Evolutionary conservation across 257 asterid species (phyloP).

Genomic region (Verbascum thapsus): DNA sequence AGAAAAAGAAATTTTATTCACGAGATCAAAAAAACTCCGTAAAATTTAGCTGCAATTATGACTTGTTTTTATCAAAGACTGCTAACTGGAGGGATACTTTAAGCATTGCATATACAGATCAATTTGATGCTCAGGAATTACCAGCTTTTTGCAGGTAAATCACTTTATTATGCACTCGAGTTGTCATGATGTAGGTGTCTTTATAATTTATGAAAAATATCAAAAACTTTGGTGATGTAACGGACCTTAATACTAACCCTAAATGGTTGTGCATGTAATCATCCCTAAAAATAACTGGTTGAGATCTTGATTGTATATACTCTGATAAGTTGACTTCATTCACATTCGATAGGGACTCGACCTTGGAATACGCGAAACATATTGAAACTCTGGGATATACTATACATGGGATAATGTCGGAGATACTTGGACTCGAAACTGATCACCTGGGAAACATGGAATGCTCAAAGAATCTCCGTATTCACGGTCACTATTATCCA

Average conservation of each 20-base stretch:
- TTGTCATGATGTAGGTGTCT: too few species aligned
- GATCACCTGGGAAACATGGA: conserved; percentile 38
- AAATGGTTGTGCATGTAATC: too few species aligned
- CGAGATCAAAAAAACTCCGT: conserved; percentile 47
- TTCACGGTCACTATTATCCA: conserved; percentile 43
- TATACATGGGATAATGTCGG: conserved; percentile 29
- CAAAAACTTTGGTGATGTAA: too few species aligned
- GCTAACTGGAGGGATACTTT: conserved; percentile 69
- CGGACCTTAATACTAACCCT: too few species aligned
- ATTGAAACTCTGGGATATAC: conserved; percentile 24
- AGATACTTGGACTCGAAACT: conserved; percentile 31
- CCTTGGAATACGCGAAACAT: conserved; percentile 34
- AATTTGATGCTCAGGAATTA: conserved; percentile 35
- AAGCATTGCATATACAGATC: conserved; percentile 34
- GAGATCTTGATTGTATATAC: too few species aligned
- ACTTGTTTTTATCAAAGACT: conserved; percentile 38
- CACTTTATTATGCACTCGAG: too few species aligned
- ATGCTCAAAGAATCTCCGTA: conserved; percentile 36
- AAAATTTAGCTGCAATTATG: conserved; percentile 42
- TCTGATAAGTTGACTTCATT: not conserved
- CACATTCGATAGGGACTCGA: conserved; percentile 33
- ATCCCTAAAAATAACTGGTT: too few species aligned
- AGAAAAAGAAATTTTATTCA: conserved; percentile 49
- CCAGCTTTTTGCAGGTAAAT: conserved; percentile 58
- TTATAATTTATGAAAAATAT: too few species aligned